Evolutionary conservation across 1,139 yeast species (phyloP), one percentile per base, ranked within the genome.

Genomic region (Yamadazyma dushanensis): DNA sequence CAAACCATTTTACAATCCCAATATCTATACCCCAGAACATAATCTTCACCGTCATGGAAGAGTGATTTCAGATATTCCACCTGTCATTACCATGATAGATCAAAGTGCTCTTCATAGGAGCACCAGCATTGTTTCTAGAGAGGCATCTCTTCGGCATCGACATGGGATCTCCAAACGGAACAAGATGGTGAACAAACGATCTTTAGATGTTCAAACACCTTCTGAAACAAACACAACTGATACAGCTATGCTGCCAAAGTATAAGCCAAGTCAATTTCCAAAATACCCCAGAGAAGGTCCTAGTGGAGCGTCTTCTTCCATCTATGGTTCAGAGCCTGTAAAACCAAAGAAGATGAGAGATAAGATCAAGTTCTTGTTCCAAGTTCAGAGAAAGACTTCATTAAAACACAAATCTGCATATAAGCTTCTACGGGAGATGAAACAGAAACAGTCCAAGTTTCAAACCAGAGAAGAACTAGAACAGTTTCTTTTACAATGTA

Each of bases 371-470:
- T 65, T 60, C 33, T 38, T 54, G 8, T 69, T 68, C 41, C 73
- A 73, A 3, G 70, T 67, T 2, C 56, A 50, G 32, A 45, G 73
- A 26, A 56, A 56, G 29, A 58, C 58, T 4, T 66, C 74, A 1
- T 57, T 67, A 34, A 66, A 63, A 39, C 50, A 47, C 43, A 18
- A 41, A 44, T 20, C 49, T 15, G 22, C 61, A 46, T 44, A 44
- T 43, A 40, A 37, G 22, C 33, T 44, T 13, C 32, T 49, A 16
- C 39, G 41, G 22, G 45, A 56, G 8, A 29, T 47, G 5, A 45
- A 42, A 31, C 36, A 41, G 13, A 46, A 38, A n/a, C 35, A 37
- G 13, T 46, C 61, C 16, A 55, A 58, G 20, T 69, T 69, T 40
- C 40, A 47, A 9, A 49, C 53, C 3, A 50, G 46, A 31, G 48